Conservation (phyloP, 2,329 filamentous ascomycete species). For the Lojkania enalia region DNA sequence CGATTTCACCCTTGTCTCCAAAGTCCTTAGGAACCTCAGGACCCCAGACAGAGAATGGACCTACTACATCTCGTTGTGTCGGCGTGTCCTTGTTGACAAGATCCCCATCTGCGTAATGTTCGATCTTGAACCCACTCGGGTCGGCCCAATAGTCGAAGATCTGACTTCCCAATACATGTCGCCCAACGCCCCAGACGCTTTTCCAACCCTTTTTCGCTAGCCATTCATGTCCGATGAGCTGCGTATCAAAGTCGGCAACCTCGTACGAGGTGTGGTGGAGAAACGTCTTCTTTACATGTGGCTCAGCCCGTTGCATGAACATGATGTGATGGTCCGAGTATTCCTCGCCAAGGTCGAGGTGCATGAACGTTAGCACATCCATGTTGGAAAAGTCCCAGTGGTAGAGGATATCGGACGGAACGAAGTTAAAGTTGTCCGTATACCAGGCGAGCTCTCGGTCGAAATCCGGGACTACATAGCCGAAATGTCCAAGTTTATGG, state of each 20-base stretch:
- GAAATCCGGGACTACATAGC: conserved; percentile 36
- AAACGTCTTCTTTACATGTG: conserved; percentile 45
- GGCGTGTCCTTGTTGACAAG: conserved; percentile 55
- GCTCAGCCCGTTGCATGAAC: conserved; percentile 46
- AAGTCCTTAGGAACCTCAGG: conserved; percentile 36
- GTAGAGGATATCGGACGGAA: conserved; percentile 46
- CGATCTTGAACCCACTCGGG: conserved; percentile 61
- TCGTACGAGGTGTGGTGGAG: conserved; percentile 69
- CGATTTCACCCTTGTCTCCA: too few species aligned
- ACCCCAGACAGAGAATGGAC: conserved; percentile 38
- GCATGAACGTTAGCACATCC: conserved; percentile 51
- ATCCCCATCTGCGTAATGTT: conserved; percentile 71
- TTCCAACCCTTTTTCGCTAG: conserved; percentile 62
- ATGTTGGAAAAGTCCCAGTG: conserved; percentile 10
- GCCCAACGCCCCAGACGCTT: conserved; percentile 68
- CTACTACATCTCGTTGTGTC: conserved; percentile 35
- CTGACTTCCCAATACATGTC: conserved; percentile 69
- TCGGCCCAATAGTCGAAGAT: conserved; percentile 73
- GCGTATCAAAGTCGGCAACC: conserved; percentile 69
- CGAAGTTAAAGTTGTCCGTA: conserved; percentile 47
- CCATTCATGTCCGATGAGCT: conserved; percentile 69
- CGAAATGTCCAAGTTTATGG: conserved; percentile 50
- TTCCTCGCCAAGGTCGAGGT: conserved; percentile 54
- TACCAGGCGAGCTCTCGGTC: conserved; percentile 44
- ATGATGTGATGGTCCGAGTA: conserved; percentile 57